A percentile compares a stretch with the other conserved stretches of the same genome.
phyloP scores from a whole-genome alignment of 78 protist genomes.

The Bodo saltans region DNA sequence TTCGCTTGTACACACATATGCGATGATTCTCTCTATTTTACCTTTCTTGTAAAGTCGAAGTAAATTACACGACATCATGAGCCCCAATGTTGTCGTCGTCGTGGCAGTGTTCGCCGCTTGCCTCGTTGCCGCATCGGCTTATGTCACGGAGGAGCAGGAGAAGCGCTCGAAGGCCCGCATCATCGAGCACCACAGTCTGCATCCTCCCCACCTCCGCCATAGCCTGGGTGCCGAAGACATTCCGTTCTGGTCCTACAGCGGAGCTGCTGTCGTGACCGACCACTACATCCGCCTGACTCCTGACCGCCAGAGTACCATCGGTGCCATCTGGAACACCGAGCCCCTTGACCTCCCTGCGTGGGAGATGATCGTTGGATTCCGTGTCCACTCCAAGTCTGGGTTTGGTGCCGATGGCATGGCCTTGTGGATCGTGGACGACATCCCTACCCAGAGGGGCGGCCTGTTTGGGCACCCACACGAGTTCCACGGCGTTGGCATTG shows the following conservation, averaged over 20 bases:
- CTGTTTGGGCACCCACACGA: constrained; percentile 49
- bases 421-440: constrained; percentile 35
- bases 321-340: constrained; percentile 44
- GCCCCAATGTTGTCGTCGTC: too few relatives aligned
- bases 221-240: too few relatives aligned
- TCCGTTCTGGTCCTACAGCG: constrained; percentile 53
- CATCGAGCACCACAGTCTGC: too few relatives aligned
- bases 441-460: neutral
- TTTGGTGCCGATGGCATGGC: constrained; percentile 60
- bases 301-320: constrained; percentile 34
- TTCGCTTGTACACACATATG: too few relatives aligned
- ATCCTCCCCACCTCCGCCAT: too few relatives aligned
- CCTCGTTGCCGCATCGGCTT: too few relatives aligned
- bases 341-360: constrained; percentile 28
- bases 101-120: too few relatives aligned
- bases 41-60: too few relatives aligned
- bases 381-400: neutral
- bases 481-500: constrained; percentile 59
- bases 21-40: too few relatives aligned
- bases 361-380: constrained; percentile 46
- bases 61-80: too few relatives aligned
- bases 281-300: constrained; percentile 47
- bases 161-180: too few relatives aligned
- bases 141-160: too few relatives aligned
- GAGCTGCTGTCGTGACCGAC: constrained; percentile 40